Evolutionary conservation across 192 early-diverging fungal species (phyloP).

Genomic region (Backusella mclennaniae): DNA sequence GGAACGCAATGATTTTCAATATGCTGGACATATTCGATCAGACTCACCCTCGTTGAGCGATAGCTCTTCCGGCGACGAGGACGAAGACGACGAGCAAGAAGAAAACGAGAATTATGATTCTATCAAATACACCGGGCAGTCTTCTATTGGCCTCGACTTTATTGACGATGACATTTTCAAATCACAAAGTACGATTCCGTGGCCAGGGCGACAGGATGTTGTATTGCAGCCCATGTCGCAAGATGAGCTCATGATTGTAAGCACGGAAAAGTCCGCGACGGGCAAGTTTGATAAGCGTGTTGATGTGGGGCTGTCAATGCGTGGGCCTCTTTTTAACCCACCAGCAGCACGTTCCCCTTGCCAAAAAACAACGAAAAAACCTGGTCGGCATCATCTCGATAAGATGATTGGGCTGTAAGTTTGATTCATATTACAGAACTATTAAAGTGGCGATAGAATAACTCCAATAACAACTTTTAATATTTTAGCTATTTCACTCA

Average conservation of each 20-base stretch:
- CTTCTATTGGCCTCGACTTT: conserved; percentile 26
- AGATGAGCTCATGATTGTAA: conserved; percentile 30
- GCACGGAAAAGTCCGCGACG: conserved; percentile 13
- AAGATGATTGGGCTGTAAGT: conserved; percentile 11
- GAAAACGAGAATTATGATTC: conserved; percentile 25
- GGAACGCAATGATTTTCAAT: conserved; percentile 17
- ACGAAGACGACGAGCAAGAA: not conserved
- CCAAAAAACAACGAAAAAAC: not conserved
- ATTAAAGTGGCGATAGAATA: not conserved
- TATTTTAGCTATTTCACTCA: conserved; percentile 25
- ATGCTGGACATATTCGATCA: not conserved
- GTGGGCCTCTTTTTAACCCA: conserved; percentile 1
- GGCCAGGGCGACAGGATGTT: conserved; percentile 30
- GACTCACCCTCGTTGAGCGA: not conserved
- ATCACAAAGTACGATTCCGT: conserved; percentile 10
- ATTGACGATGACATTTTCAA: conserved; percentile 27
- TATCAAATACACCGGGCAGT: conserved; percentile 25
- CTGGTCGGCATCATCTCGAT: conserved; percentile 2
- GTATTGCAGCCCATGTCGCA: conserved; percentile 24
- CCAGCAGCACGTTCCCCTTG: not conserved
- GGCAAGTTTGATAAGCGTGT: conserved; percentile 11
- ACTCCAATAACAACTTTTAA: not conserved
- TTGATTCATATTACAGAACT: not conserved
- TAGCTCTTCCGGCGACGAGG: not conserved
- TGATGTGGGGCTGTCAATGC: conserved; percentile 28